Conservation (phyloP, 306 rosid species). For the Cucumis hystrix region DNA sequence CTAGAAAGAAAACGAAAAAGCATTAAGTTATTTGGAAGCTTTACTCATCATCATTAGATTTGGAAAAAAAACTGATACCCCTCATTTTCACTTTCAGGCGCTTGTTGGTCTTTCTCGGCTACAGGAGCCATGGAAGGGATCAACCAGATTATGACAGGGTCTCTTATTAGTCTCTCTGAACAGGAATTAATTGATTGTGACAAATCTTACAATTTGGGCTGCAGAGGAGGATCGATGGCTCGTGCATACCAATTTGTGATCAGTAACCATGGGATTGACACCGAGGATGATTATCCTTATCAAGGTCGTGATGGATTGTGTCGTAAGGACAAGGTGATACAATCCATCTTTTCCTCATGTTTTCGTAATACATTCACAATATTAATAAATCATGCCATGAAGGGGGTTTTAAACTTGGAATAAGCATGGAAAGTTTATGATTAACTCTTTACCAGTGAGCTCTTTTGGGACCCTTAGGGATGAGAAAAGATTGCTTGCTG, state of each 20-base stretch:
- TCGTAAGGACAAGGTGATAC: constrained; percentile 44
- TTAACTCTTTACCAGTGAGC: not conserved
- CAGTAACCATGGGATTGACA: constrained; percentile 65
- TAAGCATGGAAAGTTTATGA: not conserved
- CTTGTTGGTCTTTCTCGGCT: constrained; percentile 90
- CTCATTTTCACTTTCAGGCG: constrained; percentile 39
- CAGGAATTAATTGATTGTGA: constrained; percentile 86
- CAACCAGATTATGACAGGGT: constrained; percentile 74
- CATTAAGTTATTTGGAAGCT: not conserved
- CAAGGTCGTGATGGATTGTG: constrained; percentile 31
- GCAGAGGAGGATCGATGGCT: constrained; percentile 81
- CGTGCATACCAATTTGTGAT: constrained; percentile 63
- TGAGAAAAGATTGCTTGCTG: not conserved
- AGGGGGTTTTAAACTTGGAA: not conserved
- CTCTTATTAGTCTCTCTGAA: constrained; percentile 82
- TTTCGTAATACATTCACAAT: not conserved
- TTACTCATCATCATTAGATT: not conserved
- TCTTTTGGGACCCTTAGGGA: not conserved
- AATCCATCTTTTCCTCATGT: not conserved
- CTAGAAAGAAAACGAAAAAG: too few species aligned
- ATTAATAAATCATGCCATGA: not conserved
- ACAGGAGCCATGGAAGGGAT: constrained; percentile 95
- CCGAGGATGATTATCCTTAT: constrained; percentile 72
- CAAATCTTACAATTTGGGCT: constrained; percentile 47
- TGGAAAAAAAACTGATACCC: not conserved